These are phyloP conservation scores for Gynochthodes officinalis DNA, from an alignment of 257 asterid species.

Conservation along the genomic window DNA sequence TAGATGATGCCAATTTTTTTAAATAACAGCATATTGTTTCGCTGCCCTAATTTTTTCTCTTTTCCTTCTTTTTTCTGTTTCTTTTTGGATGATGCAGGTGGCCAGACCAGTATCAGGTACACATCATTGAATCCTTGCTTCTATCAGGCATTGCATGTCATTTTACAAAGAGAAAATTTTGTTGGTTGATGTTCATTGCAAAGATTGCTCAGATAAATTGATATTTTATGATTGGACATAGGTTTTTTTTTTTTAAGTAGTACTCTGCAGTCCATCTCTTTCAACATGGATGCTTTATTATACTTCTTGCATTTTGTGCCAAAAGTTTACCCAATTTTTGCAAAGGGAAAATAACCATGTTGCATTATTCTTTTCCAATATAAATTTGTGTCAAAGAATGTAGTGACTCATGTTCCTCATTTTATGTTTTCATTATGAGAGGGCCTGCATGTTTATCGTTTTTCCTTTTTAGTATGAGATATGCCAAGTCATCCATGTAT, in stretches of 20 bases:
- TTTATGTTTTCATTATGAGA: background rate
- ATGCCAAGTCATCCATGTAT: background rate
- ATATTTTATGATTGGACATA: background rate
- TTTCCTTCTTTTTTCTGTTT: slow-evolving; percentile 3
- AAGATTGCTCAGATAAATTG: background rate
- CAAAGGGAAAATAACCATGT: background rate
- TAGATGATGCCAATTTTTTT: background rate
- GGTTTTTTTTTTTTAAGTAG: no score
- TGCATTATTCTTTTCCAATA: background rate
- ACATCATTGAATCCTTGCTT: slow-evolving; percentile 17
- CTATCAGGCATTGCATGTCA: background rate
- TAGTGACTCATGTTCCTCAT: background rate
- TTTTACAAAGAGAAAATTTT: background rate
- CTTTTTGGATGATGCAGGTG: slow-evolving; percentile 59
- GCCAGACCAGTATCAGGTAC: slow-evolving; percentile 99
- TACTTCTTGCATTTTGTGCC: background rate
- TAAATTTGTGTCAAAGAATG: background rate
- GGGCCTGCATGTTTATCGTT: background rate
- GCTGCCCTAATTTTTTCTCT: background rate
- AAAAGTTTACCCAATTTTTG: background rate
- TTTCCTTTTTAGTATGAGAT: background rate
- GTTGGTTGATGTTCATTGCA: background rate
- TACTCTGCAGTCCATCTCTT: background rate
- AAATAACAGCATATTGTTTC: background rate
- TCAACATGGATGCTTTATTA: background rate